phyloP scores from a whole-genome alignment of 495 filamentous ascomycete genomes.

The Daldinia grandis region DNA sequence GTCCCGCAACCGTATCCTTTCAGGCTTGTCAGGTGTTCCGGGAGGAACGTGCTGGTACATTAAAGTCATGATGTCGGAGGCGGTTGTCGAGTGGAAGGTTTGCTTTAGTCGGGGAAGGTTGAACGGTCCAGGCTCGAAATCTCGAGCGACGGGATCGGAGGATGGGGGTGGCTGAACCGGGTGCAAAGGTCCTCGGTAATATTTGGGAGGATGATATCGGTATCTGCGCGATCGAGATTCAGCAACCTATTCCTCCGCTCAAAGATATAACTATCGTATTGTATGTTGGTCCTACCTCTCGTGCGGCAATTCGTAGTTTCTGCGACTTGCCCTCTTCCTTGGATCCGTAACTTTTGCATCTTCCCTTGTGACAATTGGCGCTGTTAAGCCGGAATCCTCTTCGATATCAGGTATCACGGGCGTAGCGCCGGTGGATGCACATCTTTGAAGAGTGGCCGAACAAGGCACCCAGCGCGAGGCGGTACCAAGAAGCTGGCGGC shows the following conservation, averaged over 20 bases:
- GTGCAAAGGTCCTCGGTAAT: conserved; percentile 90
- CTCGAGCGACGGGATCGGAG: conserved; percentile 85
- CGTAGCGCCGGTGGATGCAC: conserved; percentile 49
- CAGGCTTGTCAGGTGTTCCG: conserved; percentile 69
- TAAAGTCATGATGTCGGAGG: conserved; percentile 89
- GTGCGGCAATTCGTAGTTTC: conserved; percentile 50
- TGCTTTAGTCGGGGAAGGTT: conserved; percentile 85
- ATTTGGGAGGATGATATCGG: conserved; percentile 90
- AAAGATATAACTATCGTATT: neutral
- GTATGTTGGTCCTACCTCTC: conserved; percentile 44
- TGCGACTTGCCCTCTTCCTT: conserved; percentile 54
- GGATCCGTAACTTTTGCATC: conserved; percentile 50
- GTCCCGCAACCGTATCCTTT: conserved; percentile 74
- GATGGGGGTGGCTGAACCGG: conserved; percentile 85
- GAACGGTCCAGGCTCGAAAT: conserved; percentile 94
- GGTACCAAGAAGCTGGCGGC: conserved; percentile 35
- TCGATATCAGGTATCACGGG: conserved; percentile 51
- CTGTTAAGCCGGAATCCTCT: conserved; percentile 46
- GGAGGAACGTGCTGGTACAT: conserved; percentile 82
- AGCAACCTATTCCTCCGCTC: conserved; percentile 15
- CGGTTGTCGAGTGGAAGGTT: conserved; percentile 85
- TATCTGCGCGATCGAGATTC: conserved; percentile 67
- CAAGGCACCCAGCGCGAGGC: conserved; percentile 35
- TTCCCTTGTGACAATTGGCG: conserved; percentile 46
- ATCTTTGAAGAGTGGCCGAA: conserved; percentile 44